Base-by-base conservation (phyloP, 257 asterid species). In the Scutellaria galericulata region DNA sequence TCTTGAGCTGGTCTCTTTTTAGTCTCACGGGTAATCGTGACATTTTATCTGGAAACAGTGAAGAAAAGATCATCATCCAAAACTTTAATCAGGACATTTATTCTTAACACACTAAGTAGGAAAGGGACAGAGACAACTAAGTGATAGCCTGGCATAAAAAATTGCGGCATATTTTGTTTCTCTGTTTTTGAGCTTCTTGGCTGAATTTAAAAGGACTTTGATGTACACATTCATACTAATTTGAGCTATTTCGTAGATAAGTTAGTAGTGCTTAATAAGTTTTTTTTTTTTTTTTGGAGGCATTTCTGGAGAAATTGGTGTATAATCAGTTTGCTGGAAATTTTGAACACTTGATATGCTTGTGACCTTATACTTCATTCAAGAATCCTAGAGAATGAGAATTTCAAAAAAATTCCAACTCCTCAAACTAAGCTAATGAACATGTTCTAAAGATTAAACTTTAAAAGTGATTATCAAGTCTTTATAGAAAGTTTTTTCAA, bases 1-100 rank as follows among this genome's bases (percentile, higher is more conserved):
- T 41, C 20, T 10, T 64, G 50, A 64, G 41, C 20, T 66, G 15
- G 42, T 40, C 8, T n/a, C 24, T 45, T 42, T 71, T 37, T 15
- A 46, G 60, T 61, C 58, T 70, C 68, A 57, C 60, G 46, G 53
- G 57, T 50, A 18, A 70, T 78, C 15, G 35, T 55, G 77, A 39
- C 72, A 77, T 51, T 66, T 20, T 42, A 18, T 57, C 39, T 64
- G 67, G 15, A 27, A 46, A 53, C 15, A n/a, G 46, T 9, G 66
- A 53, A 37, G 62, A 70, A 58, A 58, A 50, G 24, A 46, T 66
- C 61, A 6, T 24, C 58, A 37, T 66, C 50, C 48, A 35, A 35
- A 14, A 63, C 53, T 45, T 14, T 40, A 11, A 64, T 50, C 15
- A 14, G 54, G 66, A 11, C 53, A 12, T 55, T 40, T 14, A 7